These are phyloP conservation scores for Begonia fuchsioides DNA, from an alignment of 306 rosid species.

Conservation along the genomic window DNA sequence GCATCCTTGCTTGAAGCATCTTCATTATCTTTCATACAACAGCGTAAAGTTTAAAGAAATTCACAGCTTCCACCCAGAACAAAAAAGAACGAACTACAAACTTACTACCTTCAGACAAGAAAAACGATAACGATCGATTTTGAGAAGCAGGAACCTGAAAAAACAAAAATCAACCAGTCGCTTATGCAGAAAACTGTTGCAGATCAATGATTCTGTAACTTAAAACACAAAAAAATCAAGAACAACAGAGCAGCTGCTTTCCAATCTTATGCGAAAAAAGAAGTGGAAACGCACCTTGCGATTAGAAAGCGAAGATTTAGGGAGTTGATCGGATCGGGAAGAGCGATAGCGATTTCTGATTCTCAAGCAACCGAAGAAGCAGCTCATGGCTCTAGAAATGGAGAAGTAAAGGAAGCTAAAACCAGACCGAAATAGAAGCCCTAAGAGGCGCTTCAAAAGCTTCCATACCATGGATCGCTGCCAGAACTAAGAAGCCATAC, in stretches of 20 bases:
- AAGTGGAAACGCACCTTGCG: constrained; percentile 14
- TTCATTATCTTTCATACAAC: constrained; percentile 19
- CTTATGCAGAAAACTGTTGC: too few species aligned
- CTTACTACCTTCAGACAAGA: constrained; percentile 39
- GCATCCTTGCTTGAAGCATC: constrained; percentile 20
- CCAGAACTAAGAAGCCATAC: too few species aligned
- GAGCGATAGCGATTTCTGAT: constrained; percentile 32
- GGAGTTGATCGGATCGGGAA: constrained; percentile 17
- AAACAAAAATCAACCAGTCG: background rate
- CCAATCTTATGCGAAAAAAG: background rate
- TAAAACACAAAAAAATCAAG: background rate
- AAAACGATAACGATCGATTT: constrained; percentile 40
- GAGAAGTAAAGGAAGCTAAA: constrained; percentile 47
- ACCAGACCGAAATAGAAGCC: constrained; percentile 27
- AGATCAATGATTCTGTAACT: too few species aligned
- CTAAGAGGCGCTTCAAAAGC: constrained; percentile 27
- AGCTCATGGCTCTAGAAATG: constrained; percentile 51
- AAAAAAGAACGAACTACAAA: background rate
- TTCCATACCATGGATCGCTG: constrained; percentile 44
- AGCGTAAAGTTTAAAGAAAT: background rate
- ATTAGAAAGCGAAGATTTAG: constrained; percentile 24
- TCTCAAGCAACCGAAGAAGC: constrained; percentile 73
- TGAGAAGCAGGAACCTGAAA: constrained; percentile 14
- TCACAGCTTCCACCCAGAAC: background rate
- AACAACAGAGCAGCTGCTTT: background rate